Base-by-base conservation (phyloP, 2,329 filamentous ascomycete species). In the Venturia pyrina region DNA sequence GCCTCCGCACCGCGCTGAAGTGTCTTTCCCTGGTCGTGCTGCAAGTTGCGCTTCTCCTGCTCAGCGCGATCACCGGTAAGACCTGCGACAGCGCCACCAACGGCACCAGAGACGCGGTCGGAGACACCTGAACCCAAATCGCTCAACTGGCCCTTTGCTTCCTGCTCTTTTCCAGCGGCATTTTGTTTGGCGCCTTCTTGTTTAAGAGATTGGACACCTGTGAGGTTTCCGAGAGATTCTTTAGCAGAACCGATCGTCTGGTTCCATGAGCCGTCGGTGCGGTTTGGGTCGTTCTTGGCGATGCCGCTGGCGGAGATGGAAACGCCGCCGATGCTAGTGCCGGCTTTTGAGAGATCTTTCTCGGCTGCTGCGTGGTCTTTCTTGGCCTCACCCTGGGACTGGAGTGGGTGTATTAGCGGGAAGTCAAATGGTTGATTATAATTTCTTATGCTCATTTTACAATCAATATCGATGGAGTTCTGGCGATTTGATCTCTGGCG, bases 161-260 rank as follows among this genome's bases (percentile, higher is more conserved):
- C 91, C 75, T 93, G 87, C 41, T 83, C 84, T 78, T 95, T 89
- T 24, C 93, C 93, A 68, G 89, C 83, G 43, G 85, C 80, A 73
- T 96, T 96, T 80, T 97, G 92, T 71, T 88, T 78, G 41, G 85
- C 85, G 5, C 93, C 93, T 32, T 87, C 74, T 61, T 85, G 81
- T 80, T 93, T 93, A 65, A 97, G 77, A 43, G 81, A 82, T 78
- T 95, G 88, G 69, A 85, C 87, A 67, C 93, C 93, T 34, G 93
- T 70, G 5, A 93, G 71, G 21, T 87, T 87, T 66, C 93, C 93
- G 0, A 95, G 69, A 5, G 87, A 81, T 75, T 97, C 91, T 81
- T 97, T 97, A 56, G 87, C 87, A 19, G 89, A 85, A 64, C 93
- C 93, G n/a, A 93, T 73, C 5, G 91, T 96, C 79, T 97, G 93